Base-by-base conservation (phyloP, 2,329 filamentous ascomycete genomes). In the Geoglossum cookeanum region DNA sequence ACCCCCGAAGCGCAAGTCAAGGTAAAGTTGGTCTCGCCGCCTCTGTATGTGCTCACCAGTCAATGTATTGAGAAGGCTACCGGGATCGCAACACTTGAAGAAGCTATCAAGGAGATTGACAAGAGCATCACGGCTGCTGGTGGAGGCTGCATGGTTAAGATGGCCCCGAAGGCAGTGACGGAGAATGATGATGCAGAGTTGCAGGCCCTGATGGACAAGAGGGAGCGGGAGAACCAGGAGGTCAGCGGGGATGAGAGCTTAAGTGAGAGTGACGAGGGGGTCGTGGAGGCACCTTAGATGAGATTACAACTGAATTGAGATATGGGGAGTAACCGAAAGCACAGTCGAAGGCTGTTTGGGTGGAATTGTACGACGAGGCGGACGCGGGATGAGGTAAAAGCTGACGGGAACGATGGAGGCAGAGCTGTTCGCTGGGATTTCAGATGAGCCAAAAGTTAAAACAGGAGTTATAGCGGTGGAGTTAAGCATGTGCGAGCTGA, bases 81-180 rank as follows among this genome's bases (percentile, higher is more conserved):
- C 55, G 92, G 92, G 59, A 95, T 98, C 65, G 75, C 81, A 60
- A 80, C 84, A 61, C 75, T 98, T 63, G 87, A 95, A 71, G 84
- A 88, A 67, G 88, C 92, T 17, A 98, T 98, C 64, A 77, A 85
- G 66, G 87, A 90, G 65, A 90, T 98, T 65, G 79, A 85, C 65
- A 78, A 75, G 67, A 89, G 78, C 70, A 98, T 98, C 68, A 80
- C 83, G 68, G 76, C 72, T 51, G 79, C 85, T 0, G 86, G 86
- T 57, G 92, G 92, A 60, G 82, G 81, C 67, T 85, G 91, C 67
- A 79, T 84, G 48, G 85, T 96, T 65, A 95, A 94, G 81, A 98
- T 98, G 92, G 90, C 92, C 66, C 92, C 92, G 64, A 97, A 97
- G 82, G 92, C 94, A 3, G 92, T 98, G 61, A 98, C 92, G 1